Percentiles rank a stretch among this genome's conserved stretches.
Conservation (phyloP, 2,329 filamentous ascomycete species). For the Chaetomium sp. region DNA sequence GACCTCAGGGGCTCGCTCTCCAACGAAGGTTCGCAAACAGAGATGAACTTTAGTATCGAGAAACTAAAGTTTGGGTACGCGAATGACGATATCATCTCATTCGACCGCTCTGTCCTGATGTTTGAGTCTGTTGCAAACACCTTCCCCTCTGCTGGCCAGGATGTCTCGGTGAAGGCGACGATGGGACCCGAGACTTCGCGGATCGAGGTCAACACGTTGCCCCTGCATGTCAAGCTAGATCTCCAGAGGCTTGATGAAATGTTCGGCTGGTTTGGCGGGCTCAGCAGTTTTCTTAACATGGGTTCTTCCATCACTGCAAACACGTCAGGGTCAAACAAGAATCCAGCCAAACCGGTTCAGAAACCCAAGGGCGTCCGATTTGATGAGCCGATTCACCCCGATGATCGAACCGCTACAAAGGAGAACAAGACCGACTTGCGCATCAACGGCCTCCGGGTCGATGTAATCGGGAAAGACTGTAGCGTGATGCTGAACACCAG, state of each 20-base stretch:
- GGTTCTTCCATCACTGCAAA: conserved; percentile 80
- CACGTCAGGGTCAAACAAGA: conserved; percentile 53
- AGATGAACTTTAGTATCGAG: conserved; percentile 52
- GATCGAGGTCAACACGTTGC: conserved; percentile 73
- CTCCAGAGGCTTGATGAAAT: conserved; percentile 82
- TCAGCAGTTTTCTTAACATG: conserved; percentile 88
- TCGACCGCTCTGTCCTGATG: conserved; percentile 60
- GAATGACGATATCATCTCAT: conserved; percentile 64
- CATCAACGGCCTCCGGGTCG: conserved; percentile 73
- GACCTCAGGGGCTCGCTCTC: conserved; percentile 45
- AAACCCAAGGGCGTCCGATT: conserved; percentile 62
- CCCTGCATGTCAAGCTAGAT: conserved; percentile 75
- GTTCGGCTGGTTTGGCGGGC: conserved; percentile 83
- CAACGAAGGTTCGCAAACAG: conserved; percentile 35
- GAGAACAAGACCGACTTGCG: conserved; percentile 74
- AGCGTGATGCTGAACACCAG: conserved; percentile 74
- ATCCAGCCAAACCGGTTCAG: conserved; percentile 40
- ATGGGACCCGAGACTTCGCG: conserved; percentile 49
- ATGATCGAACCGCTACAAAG: conserved; percentile 50
- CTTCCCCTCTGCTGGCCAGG: conserved; percentile 58
- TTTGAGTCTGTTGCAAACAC: conserved; percentile 61
- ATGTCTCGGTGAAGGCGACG: conserved; percentile 57
- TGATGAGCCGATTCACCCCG: conserved; percentile 53
- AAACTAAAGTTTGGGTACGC: conserved; percentile 66
- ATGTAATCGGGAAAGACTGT: conserved; percentile 77